Percentiles rank a stretch among this genome's conserved stretches.
Evolutionary conservation across 148 eudicot genomes (phyloP).

Genomic region (Spergularia marina): DNA sequence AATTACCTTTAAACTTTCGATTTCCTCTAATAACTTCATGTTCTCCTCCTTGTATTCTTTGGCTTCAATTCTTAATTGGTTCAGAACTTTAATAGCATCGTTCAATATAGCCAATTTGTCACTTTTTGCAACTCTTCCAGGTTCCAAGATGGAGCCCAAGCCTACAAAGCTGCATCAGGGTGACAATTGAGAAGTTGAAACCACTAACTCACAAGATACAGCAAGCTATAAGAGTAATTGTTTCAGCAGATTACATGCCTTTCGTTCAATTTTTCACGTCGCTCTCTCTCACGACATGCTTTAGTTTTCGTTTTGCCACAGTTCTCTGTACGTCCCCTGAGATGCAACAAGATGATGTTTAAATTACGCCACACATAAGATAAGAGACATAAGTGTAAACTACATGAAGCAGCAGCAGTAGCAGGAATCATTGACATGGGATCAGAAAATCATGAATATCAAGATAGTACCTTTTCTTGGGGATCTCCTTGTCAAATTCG

Average conservation of each 20-base stretch:
- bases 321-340: slow-evolving; percentile 57
- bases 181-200: background rate
- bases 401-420: background rate
- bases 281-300: slow-evolving; percentile 79
- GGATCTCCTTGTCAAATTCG: slow-evolving; percentile 43
- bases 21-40: slow-evolving; percentile 66
- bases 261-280: slow-evolving; percentile 81
- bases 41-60: slow-evolving; percentile 58
- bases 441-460: background rate
- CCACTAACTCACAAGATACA: background rate
- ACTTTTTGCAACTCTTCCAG: slow-evolving; percentile 66
- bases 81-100: slow-evolving; percentile 66
- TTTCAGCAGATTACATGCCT: slow-evolving; percentile 39
- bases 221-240: background rate
- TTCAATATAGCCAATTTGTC: slow-evolving; percentile 76
- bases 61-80: slow-evolving; percentile 59
- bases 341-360: slow-evolving; percentile 16
- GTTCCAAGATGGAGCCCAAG: slow-evolving; percentile 67
- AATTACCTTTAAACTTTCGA: slow-evolving; percentile 75
- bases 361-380: background rate
- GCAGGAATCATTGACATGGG: background rate
- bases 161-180: slow-evolving; percentile 58
- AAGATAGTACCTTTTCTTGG: slow-evolving; percentile 48
- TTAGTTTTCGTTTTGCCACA: slow-evolving; percentile 50
- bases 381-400: background rate